These are phyloP conservation scores for Aureobasidium sp. DNA, from an alignment of 2,329 filamentous ascomycete species.

Conservation along the genomic window DNA sequence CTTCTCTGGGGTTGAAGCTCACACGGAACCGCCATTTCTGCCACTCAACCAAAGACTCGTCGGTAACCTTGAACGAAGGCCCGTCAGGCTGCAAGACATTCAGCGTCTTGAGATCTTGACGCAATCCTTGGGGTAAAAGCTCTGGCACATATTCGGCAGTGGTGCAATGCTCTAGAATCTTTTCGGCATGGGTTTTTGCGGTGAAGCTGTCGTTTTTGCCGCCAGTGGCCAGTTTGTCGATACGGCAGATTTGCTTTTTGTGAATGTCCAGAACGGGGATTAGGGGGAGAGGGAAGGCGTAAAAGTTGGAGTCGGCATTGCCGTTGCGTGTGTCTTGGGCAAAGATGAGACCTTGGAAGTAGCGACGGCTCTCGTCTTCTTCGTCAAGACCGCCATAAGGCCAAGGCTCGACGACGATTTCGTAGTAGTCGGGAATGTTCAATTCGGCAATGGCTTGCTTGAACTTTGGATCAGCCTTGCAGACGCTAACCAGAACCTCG, in stretches of 20 bases:
- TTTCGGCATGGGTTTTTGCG: conserved; percentile 33
- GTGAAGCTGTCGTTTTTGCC: conserved; percentile 22
- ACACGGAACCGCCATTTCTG: conserved; percentile 54
- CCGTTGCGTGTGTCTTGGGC: conserved; percentile 29
- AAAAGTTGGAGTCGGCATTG: conserved; percentile 34
- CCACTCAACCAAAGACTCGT: conserved; percentile 38
- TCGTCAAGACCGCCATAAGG: conserved; percentile 24
- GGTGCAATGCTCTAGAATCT: conserved; percentile 41
- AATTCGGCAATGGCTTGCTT: conserved; percentile 23
- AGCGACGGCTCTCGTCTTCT: conserved; percentile 23
- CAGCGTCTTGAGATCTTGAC: conserved; percentile 53
- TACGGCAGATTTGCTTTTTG: conserved; percentile 29
- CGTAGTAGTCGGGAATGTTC: conserved; percentile 23
- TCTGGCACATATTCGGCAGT: conserved; percentile 42
- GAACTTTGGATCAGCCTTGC: conserved; percentile 37
- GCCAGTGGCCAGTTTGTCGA: conserved; percentile 26
- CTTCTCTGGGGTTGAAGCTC: conserved; percentile 62
- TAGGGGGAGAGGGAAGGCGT: conserved; percentile 26
- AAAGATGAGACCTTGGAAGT: conserved; percentile 27
- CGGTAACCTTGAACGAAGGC: conserved; percentile 52
- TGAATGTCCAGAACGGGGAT: conserved; percentile 26
- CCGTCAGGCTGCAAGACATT: conserved; percentile 65
- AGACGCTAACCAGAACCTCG: conserved; percentile 39
- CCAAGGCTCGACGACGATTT: conserved; percentile 27
- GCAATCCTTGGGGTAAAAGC: conserved; percentile 29